Percentiles rank a stretch among this genome's conserved stretches.
Evolutionary conservation across 768 basidiomycete species (phyloP).

Genomic region (Amanita rubescens): DNA sequence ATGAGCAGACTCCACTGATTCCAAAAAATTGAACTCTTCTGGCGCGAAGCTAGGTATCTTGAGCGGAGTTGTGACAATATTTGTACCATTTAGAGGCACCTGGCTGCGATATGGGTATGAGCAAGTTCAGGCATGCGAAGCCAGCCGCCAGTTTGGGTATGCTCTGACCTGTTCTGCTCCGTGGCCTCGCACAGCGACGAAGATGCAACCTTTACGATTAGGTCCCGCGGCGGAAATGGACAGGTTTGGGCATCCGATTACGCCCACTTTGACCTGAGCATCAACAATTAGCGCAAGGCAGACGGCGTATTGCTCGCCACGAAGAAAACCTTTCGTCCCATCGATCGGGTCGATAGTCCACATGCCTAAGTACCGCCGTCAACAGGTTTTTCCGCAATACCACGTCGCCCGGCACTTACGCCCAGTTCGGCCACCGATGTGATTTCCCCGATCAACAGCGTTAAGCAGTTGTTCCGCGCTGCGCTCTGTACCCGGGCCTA

Average conservation of each 20-base stretch:
- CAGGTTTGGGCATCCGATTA: constrained; percentile 92
- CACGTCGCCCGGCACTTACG: constrained; percentile 39
- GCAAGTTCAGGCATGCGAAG: not conserved
- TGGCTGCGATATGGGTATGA: constrained; percentile 18
- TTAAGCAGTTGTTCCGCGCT: constrained; percentile 59
- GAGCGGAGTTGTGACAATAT: constrained; percentile 35
- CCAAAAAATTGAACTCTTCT: constrained; percentile 61
- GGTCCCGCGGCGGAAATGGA: constrained; percentile 47
- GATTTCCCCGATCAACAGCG: constrained; percentile 80
- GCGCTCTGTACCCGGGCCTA: constrained; percentile 52
- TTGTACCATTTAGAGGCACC: constrained; percentile 45
- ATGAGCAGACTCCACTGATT: constrained; percentile 90
- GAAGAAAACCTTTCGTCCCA: constrained; percentile 89
- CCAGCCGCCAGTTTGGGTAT: not conserved
- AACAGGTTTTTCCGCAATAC: not conserved
- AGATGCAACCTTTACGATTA: constrained; percentile 69
- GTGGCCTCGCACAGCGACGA: constrained; percentile 80
- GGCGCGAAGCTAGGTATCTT: constrained; percentile 43
- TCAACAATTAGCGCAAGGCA: constrained; percentile 82
- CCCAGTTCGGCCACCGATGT: constrained; percentile 64
- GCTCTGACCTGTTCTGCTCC: constrained; percentile 64
- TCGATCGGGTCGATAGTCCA: constrained; percentile 91
- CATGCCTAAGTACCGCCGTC: constrained; percentile 41
- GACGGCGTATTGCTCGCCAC: constrained; percentile 90
- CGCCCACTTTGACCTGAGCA: constrained; percentile 69